A percentile compares a stretch with the other conserved stretches of the same genome.
Conservation (phyloP, 1,139 yeast genomes). For the Hemisphaericaspora lyxosophila region DNA sequence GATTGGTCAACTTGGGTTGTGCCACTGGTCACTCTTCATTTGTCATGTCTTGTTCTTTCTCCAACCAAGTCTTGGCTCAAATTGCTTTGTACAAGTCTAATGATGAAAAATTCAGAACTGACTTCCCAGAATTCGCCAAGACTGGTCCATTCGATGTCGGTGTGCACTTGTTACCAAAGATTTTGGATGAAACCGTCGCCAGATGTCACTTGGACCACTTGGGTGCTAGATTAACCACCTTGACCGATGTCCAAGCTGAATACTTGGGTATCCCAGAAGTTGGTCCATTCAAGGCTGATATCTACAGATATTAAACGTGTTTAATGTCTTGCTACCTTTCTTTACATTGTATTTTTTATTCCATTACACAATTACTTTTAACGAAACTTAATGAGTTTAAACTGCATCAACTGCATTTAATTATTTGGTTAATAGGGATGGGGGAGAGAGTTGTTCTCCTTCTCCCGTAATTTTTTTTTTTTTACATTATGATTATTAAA, state of each 20-base stretch:
- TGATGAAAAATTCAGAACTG: slow-evolving; percentile 75
- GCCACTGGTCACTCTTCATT: slow-evolving; percentile 99
- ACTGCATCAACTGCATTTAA: slow-evolving; percentile 52
- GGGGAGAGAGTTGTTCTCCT: no score
- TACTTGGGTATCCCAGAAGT: slow-evolving; percentile 90
- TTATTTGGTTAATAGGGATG: slow-evolving; percentile 11
- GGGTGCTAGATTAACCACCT: slow-evolving; percentile 83
- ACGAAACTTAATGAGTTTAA: slow-evolving; percentile 20
- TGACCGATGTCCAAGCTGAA: slow-evolving; percentile 83
- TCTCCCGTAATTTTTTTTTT: no score
- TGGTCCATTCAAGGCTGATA: slow-evolving; percentile 99
- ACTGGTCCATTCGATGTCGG: slow-evolving; percentile 89
- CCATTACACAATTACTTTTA: slow-evolving; percentile 17
- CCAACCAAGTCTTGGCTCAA: slow-evolving; percentile 99
- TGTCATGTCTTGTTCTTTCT: slow-evolving; percentile 99
- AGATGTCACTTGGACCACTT: slow-evolving; percentile 95
- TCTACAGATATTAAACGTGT: slow-evolving; percentile 83
- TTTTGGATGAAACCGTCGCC: slow-evolving; percentile 98
- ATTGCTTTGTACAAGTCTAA: slow-evolving; percentile 94
- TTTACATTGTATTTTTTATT: slow-evolving; percentile 16
- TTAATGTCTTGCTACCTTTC: slow-evolving; percentile 12
- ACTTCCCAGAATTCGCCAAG: slow-evolving; percentile 88
- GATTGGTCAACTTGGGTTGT: slow-evolving; percentile 99
- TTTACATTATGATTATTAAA: slow-evolving; percentile 5
- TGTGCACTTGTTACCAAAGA: slow-evolving; percentile 97